Base-by-base conservation (phyloP, 331 rosid genomes). In the Ulmus americana region DNA sequence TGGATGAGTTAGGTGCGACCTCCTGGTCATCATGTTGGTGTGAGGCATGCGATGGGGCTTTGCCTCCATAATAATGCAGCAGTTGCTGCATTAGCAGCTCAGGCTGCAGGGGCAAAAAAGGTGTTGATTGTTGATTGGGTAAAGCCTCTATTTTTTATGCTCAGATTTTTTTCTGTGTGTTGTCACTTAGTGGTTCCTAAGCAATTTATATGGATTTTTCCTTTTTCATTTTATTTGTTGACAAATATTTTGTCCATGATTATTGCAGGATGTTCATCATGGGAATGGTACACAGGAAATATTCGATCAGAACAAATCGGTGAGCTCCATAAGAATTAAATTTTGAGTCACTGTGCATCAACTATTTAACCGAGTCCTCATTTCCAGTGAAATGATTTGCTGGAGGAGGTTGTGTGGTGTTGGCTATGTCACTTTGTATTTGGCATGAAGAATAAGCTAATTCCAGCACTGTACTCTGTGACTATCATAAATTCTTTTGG, bases 51-150 rank as follows among this genome's bases (percentile, higher is more conserved):
- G 39, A 94, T 90, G 99, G 99, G 99, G 22, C 90, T 94, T 85
- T 94, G 99, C 82, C 97, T 94, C 72, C 99, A 90, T 70, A 94
- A 94, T 76, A 94, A 94, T 82, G 99, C 99, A 71, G 99, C 99
- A 8, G 81, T 90, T 70, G 96, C 99, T 52, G 99, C 96, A 39
- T 74, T 87, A 76, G 90, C 97, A 20, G 99, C 95, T 74, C 95
- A 87, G 79, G 90, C 59, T 74, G 86, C 97, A 11, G 99, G 99
- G 70, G 95, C 96, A 61, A 94, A 77, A 88, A 94, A 85, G 80
- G 95, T 94, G 68, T 73, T 94, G 44, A 94, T 90, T 70, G 85
- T 94, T 75, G 99, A 94, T 81, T 94, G 99, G 99, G 99, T 94
- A 85, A 84, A 69, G 81, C 80, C 10, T 6, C 52, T 59, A 20